A percentile compares a stretch with the other conserved stretches of the same genome.
Evolutionary conservation across 2,329 filamentous ascomycete genomes (phyloP).

Genomic region (Nemania sp.): DNA sequence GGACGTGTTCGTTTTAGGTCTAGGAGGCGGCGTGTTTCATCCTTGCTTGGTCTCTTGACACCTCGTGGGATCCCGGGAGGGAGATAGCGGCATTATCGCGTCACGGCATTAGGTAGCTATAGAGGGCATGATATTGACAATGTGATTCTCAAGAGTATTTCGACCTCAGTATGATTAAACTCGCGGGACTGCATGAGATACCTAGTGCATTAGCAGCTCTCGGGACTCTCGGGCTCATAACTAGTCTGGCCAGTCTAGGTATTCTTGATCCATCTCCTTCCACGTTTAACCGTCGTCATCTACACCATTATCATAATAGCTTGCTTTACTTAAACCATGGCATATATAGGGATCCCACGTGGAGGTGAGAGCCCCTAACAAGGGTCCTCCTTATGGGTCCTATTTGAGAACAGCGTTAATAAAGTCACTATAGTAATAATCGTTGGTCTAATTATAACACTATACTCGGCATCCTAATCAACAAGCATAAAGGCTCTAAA

Average conservation of each 20-base stretch:
- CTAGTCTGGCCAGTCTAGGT: no score
- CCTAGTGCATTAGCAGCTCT: not conserved
- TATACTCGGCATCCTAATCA: not conserved
- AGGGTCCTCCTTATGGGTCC: not conserved
- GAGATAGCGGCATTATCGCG: not conserved
- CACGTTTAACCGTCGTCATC: no score
- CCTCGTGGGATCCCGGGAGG: not conserved
- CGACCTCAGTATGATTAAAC: not conserved
- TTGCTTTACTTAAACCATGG: no score
- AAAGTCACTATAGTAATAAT: not conserved
- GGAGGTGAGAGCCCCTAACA: no score
- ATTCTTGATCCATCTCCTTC: no score
- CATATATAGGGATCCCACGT: no score
- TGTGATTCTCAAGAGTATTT: not conserved
- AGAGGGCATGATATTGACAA: not conserved
- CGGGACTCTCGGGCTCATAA: not conserved
- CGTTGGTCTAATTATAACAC: not conserved
- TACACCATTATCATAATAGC: no score
- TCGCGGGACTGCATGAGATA: not conserved
- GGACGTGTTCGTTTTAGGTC: not conserved
- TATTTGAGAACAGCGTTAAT: not conserved
- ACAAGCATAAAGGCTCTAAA: not conserved
- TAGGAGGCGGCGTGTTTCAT: not conserved
- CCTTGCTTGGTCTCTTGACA: not conserved
- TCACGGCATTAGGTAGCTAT: not conserved